Base-by-base conservation (phyloP, 179 eudicot species). In the Actinidia arguta region DNA sequence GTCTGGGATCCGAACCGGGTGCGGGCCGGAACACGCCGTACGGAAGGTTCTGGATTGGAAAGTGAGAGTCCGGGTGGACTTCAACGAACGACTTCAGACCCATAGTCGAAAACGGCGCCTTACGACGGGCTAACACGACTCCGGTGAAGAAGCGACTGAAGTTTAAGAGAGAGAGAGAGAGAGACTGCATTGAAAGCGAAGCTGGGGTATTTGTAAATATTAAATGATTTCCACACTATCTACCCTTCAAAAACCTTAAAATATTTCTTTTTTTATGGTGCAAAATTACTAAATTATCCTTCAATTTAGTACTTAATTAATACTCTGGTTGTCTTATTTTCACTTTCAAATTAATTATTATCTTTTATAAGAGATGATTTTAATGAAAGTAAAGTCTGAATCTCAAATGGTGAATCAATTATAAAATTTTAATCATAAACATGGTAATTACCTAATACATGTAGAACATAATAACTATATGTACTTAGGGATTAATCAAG, bases 31-130 rank as follows among this genome's bases (percentile, higher is more conserved):
- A 96, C 22, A 96, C 92, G 0, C 99, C 99, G 84, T 89, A 96
- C 0, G 99, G 99, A 63, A 96, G 96, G 85, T 96, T 96, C 87
- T 96, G 90, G 55, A 96, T 86, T 8, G 99, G 93, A 87, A 96
- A 96, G 86, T 95, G 94, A 58, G 98, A 95, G 25, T 93, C 95
- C 62, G 96, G 88, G 7, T 86, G 82, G 5, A 95, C 94, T 81
- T 95, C 82, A 0, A 96, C 31, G 87, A 96, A 96, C 5, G 97
- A 94, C 66, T 84, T 87, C 85, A 87, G 24, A 83, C 84, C 92
- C 94, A 90, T 91, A 0, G 4, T 81, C 79, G 70, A 74, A 83
- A 71, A 63, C 52, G 54, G 20, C 62, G 6, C 24, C 52, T 52
- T 24, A 10, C 51, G 31, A 5, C 51, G n/a, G 3, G 51, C 8